phyloP scores from a whole-genome alignment of 192 early-diverging fungal genomes.

The Paraglomus brasilianum region DNA sequence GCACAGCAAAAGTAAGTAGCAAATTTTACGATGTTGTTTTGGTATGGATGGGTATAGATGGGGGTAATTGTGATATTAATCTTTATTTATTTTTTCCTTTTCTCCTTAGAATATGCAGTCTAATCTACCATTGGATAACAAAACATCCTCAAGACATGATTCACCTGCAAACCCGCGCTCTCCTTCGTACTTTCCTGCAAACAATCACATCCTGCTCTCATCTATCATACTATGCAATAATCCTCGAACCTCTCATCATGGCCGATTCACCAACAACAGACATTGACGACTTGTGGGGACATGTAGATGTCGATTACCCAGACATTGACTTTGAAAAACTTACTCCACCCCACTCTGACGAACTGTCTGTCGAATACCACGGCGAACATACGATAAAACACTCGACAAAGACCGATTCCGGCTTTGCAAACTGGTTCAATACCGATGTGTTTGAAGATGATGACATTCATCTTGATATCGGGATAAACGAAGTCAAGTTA shows the following conservation, averaged over 20 bases:
- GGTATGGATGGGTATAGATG: no score
- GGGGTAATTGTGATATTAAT: no score
- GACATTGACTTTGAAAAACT: no score
- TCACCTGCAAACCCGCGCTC: constrained; percentile 39
- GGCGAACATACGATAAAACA: not conserved
- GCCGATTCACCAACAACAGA: constrained; percentile 33
- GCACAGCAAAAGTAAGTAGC: constrained; percentile 20
- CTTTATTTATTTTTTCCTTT: not conserved
- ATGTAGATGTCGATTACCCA: not conserved
- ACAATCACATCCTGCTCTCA: constrained; percentile 34
- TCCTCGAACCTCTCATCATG: constrained; percentile 32
- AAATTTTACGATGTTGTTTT: no score
- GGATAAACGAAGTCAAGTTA: not conserved
- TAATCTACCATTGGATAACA: constrained; percentile 40
- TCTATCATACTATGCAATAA: constrained; percentile 33
- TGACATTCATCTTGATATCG: not conserved
- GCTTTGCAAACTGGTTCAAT: not conserved
- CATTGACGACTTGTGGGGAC: constrained; percentile 19
- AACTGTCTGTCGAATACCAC: not conserved
- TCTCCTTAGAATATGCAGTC: constrained; percentile 36
- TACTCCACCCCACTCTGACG: no score
- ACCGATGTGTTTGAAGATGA: not conserved
- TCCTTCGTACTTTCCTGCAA: constrained; percentile 32
- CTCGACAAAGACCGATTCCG: constrained; percentile 4
- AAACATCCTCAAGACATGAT: constrained; percentile 43